Evolutionary conservation across 2,329 filamentous ascomycete species (phyloP).

Genomic region (Botrytis paeoniae): DNA sequence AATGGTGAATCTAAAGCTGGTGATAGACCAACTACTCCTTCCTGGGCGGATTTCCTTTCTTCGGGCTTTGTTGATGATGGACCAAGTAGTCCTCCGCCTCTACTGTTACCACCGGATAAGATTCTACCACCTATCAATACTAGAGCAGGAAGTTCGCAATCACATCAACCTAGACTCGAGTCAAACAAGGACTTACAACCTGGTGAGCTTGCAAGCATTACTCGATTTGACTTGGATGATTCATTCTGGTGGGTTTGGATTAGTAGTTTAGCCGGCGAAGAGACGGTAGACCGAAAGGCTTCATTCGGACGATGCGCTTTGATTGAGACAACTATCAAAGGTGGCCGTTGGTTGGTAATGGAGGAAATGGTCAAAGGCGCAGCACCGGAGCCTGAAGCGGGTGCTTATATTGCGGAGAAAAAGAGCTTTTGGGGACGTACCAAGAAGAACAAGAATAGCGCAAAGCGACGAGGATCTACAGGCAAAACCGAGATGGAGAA

Average conservation of each 20-base stretch:
- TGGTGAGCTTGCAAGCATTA: slow-evolving; percentile 92
- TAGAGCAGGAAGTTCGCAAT: slow-evolving; percentile 82
- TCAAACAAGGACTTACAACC: slow-evolving; percentile 71
- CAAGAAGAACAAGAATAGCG: slow-evolving; percentile 56
- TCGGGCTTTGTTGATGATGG: slow-evolving; percentile 83
- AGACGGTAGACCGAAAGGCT: slow-evolving; percentile 79
- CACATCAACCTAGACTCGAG: slow-evolving; percentile 71
- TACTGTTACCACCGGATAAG: slow-evolving; percentile 89
- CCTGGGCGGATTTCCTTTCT: slow-evolving; percentile 96
- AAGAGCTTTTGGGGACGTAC: slow-evolving; percentile 91
- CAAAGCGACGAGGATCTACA: slow-evolving; percentile 67
- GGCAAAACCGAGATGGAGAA: slow-evolving; percentile 57
- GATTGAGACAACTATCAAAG: slow-evolving; percentile 79
- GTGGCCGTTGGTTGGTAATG: slow-evolving; percentile 87
- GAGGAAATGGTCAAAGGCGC: slow-evolving; percentile 96
- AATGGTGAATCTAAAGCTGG: slow-evolving; percentile 61
- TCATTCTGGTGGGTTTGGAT: slow-evolving; percentile 99
- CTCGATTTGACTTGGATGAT: slow-evolving; percentile 80
- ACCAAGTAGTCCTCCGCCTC: slow-evolving; percentile 58
- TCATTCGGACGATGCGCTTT: slow-evolving; percentile 93
- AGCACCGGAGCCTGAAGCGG: slow-evolving; percentile 76
- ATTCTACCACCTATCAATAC: slow-evolving; percentile 78
- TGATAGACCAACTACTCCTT: slow-evolving; percentile 87
- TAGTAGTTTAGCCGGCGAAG: slow-evolving; percentile 87
- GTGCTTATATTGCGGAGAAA: slow-evolving; percentile 92